These are phyloP conservation scores for Claviceps sorghi DNA, from an alignment of 2,329 filamentous ascomycete species.

Conservation along the genomic window DNA sequence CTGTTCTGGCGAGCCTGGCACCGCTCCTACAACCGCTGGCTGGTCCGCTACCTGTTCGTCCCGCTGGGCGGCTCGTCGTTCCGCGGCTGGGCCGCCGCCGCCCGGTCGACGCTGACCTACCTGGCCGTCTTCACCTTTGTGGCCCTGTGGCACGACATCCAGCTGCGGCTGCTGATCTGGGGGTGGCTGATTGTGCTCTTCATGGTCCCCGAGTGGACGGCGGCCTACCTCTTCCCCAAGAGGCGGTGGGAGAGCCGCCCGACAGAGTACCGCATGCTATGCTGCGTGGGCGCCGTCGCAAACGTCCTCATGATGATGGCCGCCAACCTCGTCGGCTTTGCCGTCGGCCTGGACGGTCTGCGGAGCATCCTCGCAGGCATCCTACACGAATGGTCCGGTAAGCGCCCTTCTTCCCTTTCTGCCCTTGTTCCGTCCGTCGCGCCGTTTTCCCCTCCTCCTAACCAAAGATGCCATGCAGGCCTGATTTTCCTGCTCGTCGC, in stretches of 20 bases:
- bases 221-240: slow-evolving; percentile 55
- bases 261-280: slow-evolving; percentile 63
- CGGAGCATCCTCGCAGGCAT: slow-evolving; percentile 63
- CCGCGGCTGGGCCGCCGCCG: slow-evolving; percentile 28
- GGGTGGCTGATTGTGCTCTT: slow-evolving; percentile 94
- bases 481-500: slow-evolving; percentile 57
- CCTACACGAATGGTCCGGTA: slow-evolving; percentile 56
- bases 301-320: slow-evolving; percentile 93
- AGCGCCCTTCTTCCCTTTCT: slow-evolving; percentile 9
- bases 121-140: slow-evolving; percentile 89
- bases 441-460: neutral
- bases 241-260: slow-evolving; percentile 55
- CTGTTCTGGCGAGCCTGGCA: slow-evolving; percentile 97
- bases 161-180: slow-evolving; percentile 82
- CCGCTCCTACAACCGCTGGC: slow-evolving; percentile 86
- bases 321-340: slow-evolving; percentile 90
- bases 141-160: slow-evolving; percentile 94
- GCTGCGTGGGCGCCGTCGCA: slow-evolving; percentile 62
- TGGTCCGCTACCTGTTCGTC: slow-evolving; percentile 84
- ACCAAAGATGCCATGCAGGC: slow-evolving; percentile 29
- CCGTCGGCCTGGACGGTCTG: slow-evolving; percentile 77
- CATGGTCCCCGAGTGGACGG: slow-evolving; percentile 75
- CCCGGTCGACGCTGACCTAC: slow-evolving; percentile 57
- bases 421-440: neutral
- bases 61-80: slow-evolving; percentile 63